Percentiles rank a stretch among this genome's conserved stretches.
These are phyloP conservation scores for Globisporangium irregulare DNA, from an alignment of 352 stramenopile genomes.

Conservation along the genomic window DNA sequence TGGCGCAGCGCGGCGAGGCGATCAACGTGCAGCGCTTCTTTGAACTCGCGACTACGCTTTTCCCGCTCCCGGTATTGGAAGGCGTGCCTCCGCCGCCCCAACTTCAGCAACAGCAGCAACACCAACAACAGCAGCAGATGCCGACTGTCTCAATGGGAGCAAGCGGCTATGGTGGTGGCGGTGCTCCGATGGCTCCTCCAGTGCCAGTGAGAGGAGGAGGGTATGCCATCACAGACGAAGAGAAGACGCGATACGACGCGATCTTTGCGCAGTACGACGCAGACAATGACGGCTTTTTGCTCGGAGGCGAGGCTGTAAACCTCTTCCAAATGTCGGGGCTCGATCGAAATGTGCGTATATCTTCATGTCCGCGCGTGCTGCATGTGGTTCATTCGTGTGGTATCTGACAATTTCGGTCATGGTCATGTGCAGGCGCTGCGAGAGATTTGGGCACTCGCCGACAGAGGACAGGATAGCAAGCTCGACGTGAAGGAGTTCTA, in stretches of 20 bases:
- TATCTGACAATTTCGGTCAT: not conserved
- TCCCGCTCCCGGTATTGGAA: conserved; percentile 60
- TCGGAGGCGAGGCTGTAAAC: conserved; percentile 85
- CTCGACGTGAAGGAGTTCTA: conserved; percentile 93
- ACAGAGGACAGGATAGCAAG: conserved; percentile 89
- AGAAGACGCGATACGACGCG: conserved; percentile 88
- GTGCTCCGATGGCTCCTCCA: not conserved
- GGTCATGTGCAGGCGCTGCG: conserved; percentile 54
- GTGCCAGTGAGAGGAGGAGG: conserved; percentile 10
- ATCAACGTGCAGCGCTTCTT: conserved; percentile 68
- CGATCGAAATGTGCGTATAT: conserved; percentile 65
- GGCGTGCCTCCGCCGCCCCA: conserved; percentile 47
- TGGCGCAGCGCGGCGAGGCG: conserved; percentile 75
- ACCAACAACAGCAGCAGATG: conserved; percentile 1
- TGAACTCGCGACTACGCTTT: conserved; percentile 53
- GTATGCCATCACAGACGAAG: conserved; percentile 87
- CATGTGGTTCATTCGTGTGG: not conserved
- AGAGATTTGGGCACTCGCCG: conserved; percentile 91
- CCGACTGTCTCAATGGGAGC: conserved; percentile 6
- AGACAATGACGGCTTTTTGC: conserved; percentile 89
- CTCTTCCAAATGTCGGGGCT: conserved; percentile 94
- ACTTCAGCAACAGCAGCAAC: conserved; percentile 6
- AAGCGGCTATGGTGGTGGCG: not conserved
- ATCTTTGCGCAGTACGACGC: conserved; percentile 93
- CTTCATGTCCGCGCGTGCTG: not conserved